Base-by-base conservation (phyloP, 192 early-diverging fungal genomes). In the Gaertneriomyces semiglobifer region DNA sequence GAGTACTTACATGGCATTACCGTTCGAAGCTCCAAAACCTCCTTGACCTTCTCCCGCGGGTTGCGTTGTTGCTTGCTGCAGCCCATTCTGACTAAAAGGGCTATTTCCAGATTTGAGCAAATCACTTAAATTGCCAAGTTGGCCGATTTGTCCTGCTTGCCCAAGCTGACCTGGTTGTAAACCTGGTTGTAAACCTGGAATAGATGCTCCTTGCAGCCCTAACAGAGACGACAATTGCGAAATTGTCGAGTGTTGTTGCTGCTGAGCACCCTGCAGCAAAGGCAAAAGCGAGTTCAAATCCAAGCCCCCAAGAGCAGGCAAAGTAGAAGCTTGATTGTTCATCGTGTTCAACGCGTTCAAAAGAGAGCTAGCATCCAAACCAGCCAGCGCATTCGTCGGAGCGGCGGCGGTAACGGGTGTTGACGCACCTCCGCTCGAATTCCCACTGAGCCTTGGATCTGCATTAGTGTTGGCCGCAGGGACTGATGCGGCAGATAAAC, bases 371-470 rank as follows among this genome's bases (percentile, higher is more conserved):
- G 66, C 44, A 50, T 68, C 66, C 25, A 68, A 40, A 11, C 59
- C 59, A 5, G 47, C 62, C 41, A 46, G 25, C 12, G 62, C 47
- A 25, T 44, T 25, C 4, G 53, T 19, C 40, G n/a, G 12, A 39
- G 18, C 55, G 41, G 54, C 19, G 11, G 53, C 9, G 2, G 46
- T 45, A 9, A 25, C 53, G 11, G 39, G 46, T 39, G 16, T 12
- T 38, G 55, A 33, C 19, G 55, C 12, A 16, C 12, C 12, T 39
- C 20, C 39, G 4, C 5, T 39, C 19, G 56, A 46, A 10, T 11
- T 48, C 19, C 44, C 66, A 0, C 59, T 51, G 7, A 70, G 59
- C 16, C 66, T 56, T 0, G 66, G 66, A 60, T 68, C 66, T 6
- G 59, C 45, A 39, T 12, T 12, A 12, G 33, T 25, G 42, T 57